Conservation (phyloP, 2,329 filamentous ascomycete species). For the Drechslerella dactyloides region DNA sequence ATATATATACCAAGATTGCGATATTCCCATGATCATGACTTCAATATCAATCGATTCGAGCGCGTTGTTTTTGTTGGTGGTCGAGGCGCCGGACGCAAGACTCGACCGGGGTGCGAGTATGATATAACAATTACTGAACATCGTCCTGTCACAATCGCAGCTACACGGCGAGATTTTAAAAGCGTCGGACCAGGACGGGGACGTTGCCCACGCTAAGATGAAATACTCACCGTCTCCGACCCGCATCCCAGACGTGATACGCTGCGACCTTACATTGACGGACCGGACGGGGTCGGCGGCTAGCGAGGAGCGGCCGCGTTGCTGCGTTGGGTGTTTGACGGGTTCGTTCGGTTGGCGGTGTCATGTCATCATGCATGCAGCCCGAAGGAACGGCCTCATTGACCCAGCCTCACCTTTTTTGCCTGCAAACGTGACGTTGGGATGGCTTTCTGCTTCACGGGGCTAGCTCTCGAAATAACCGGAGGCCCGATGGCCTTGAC, state of each 20-base stretch:
- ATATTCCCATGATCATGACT: too few species aligned
- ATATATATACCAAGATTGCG: too few species aligned
- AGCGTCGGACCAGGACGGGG: too few species aligned
- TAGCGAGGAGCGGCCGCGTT: slow-evolving; percentile 5
- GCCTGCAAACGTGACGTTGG: slow-evolving; percentile 26
- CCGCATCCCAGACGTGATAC: not conserved
- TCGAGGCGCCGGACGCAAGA: too few species aligned
- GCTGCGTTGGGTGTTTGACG: slow-evolving; percentile 28
- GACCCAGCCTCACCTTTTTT: slow-evolving; percentile 48
- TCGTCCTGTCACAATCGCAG: too few species aligned
- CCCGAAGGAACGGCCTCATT: slow-evolving; percentile 30
- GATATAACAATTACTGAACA: too few species aligned
- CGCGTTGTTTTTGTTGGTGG: too few species aligned
- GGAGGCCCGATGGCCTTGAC: not conserved
- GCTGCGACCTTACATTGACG: not conserved
- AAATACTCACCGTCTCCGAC: too few species aligned
- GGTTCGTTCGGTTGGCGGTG: slow-evolving; percentile 33
- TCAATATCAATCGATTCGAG: too few species aligned
- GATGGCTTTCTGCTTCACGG: not conserved
- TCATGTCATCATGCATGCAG: slow-evolving; percentile 39
- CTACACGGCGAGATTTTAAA: too few species aligned
- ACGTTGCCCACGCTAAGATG: too few species aligned
- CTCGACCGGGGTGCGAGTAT: too few species aligned
- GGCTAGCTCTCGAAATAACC: not conserved
- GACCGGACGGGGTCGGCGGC: slow-evolving; percentile 19